Percentiles rank a stretch among this genome's conserved stretches.
phyloP scores from a whole-genome alignment of 2,329 filamentous ascomycete species.

The Coniochaeta sp. region DNA sequence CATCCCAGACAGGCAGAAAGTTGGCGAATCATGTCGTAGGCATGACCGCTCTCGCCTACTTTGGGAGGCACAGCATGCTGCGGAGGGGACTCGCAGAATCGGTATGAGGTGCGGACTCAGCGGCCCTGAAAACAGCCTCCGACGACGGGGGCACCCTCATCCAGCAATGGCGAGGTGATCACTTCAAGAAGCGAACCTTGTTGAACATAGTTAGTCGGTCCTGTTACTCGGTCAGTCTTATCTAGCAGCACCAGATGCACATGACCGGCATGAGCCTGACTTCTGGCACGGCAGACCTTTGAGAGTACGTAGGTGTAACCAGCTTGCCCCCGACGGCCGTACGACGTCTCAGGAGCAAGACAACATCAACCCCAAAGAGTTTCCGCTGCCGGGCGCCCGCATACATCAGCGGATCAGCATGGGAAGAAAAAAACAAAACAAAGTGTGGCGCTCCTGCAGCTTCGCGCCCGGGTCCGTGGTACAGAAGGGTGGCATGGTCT shows the following conservation, averaged over 20 bases:
- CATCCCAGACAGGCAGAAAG: not conserved
- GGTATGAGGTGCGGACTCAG: not conserved
- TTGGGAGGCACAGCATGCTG: not conserved
- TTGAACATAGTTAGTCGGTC: not conserved
- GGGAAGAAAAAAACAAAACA: not conserved
- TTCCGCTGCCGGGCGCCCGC: not conserved
- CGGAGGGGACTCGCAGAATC: not conserved
- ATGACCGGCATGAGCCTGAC: not conserved
- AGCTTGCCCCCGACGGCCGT: not conserved
- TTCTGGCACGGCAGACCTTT: not conserved
- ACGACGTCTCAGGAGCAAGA: not conserved
- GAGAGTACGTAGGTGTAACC: not conserved
- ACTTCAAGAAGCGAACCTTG: not conserved
- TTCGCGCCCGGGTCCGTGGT: not conserved
- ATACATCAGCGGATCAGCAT: not conserved
- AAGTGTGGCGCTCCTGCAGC: conserved; percentile 1
- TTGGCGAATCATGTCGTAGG: not conserved
- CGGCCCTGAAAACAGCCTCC: not conserved
- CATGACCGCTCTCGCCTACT: not conserved
- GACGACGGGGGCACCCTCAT: not conserved
- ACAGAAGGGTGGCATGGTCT: not conserved
- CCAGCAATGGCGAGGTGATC: not conserved
- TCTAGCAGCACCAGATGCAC: not conserved
- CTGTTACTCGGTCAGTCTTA: not conserved
- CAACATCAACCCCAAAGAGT: not conserved